Conservation (phyloP, 2,329 filamentous ascomycete genomes). For the Alternaria burnsii region DNA sequence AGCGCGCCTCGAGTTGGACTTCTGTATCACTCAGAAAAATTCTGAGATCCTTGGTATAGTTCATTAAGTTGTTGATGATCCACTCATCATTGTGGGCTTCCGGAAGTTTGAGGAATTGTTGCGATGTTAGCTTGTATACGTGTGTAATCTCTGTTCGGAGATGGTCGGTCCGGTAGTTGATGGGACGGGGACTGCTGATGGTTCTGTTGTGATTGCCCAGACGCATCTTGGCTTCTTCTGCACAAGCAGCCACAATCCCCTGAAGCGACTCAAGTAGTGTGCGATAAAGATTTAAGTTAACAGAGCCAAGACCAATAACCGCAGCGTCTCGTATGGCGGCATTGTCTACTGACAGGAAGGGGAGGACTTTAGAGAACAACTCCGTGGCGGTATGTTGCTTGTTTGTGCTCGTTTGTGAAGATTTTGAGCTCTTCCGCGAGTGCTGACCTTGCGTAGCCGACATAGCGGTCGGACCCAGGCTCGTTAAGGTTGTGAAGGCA, state of each 20-base stretch:
- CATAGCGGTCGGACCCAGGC: constrained; percentile 69
- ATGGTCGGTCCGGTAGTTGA: constrained; percentile 84
- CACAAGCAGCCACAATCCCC: constrained; percentile 83
- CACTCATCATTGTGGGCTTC: constrained; percentile 87
- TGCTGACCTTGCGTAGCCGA: constrained; percentile 74
- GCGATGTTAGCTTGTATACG: constrained; percentile 92
- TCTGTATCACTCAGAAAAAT: constrained; percentile 94
- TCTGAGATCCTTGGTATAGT: constrained; percentile 90
- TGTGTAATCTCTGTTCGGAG: constrained; percentile 94
- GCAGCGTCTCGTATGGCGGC: constrained; percentile 87
- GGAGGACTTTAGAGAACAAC: constrained; percentile 90
- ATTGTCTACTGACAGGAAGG: constrained; percentile 81
- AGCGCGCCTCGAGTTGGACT: constrained; percentile 93
- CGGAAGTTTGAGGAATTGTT: constrained; percentile 81
- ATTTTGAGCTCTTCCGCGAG: constrained; percentile 81
- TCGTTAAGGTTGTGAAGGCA: constrained; percentile 92
- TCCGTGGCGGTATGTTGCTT: constrained; percentile 88
- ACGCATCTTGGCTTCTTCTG: constrained; percentile 84
- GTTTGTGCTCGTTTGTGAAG: constrained; percentile 69
- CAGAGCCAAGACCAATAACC: constrained; percentile 89
- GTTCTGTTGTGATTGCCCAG: constrained; percentile 80
- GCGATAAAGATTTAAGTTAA: constrained; percentile 92
- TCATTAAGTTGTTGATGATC: constrained; percentile 86
- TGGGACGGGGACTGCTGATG: constrained; percentile 76
- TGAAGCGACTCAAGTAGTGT: constrained; percentile 90